These are phyloP conservation scores for Podaxis pistillaris DNA, from an alignment of 768 basidiomycete genomes.

Conservation along the genomic window DNA sequence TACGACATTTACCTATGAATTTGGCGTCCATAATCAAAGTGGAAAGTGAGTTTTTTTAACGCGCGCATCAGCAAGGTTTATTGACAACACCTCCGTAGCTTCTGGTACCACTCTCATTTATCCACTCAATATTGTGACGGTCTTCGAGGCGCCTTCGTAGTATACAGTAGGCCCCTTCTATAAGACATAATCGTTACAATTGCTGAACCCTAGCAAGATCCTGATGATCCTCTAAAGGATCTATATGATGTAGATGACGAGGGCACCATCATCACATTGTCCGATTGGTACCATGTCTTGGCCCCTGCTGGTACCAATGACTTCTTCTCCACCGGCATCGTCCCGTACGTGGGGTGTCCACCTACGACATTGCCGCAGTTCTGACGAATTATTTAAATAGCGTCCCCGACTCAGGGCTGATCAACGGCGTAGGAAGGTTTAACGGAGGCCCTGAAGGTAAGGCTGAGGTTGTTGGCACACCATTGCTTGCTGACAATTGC, in stretches of 20 bases:
- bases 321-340: slow-evolving; percentile 27
- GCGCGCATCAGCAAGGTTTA: background rate
- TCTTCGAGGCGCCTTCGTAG: slow-evolving; percentile 24
- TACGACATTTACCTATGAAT: slow-evolving; percentile 19
- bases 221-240: slow-evolving; percentile 26
- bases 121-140: slow-evolving; percentile 25
- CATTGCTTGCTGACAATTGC: background rate
- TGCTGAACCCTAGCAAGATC: slow-evolving; percentile 22
- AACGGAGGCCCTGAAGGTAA: slow-evolving; percentile 13
- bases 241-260: slow-evolving; percentile 33
- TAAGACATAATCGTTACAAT: slow-evolving; percentile 14
- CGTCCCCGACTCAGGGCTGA: slow-evolving; percentile 10
- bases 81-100: background rate
- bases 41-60: slow-evolving; percentile 14
- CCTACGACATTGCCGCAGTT: background rate
- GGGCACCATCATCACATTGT: slow-evolving; percentile 28
- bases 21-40: background rate
- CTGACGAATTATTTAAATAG: background rate
- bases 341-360: slow-evolving; percentile 9
- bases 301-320: slow-evolving; percentile 36
- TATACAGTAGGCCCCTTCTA: slow-evolving; percentile 27
- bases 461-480: slow-evolving; percentile 1
- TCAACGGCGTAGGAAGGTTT: slow-evolving; percentile 17
- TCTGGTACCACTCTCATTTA: slow-evolving; percentile 21
- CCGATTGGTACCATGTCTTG: slow-evolving; percentile 9